These are phyloP conservation scores for Populus pruinosa DNA, from an alignment of 345 rosid genomes.

Conservation along the genomic window DNA sequence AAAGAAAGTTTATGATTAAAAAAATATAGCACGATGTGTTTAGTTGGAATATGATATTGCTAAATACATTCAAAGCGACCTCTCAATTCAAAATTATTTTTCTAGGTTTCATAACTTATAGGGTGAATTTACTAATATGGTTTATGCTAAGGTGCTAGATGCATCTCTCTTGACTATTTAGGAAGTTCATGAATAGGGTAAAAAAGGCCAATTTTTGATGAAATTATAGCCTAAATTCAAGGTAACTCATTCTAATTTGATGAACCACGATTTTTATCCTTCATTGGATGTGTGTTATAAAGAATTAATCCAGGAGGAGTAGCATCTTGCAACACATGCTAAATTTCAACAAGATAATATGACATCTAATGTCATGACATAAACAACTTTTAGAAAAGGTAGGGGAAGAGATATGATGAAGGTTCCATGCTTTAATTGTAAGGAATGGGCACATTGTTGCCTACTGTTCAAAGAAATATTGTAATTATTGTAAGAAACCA, in stretches of 20 bases:
- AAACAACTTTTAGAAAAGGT: neutral
- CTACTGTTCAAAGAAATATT: neutral
- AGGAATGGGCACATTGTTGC: neutral
- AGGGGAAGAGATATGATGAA: neutral
- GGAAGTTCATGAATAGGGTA: conserved; percentile 4
- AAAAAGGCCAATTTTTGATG: conserved; percentile 19
- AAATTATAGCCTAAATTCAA: conserved; percentile 2
- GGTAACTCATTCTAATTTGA: neutral
- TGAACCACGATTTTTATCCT: conserved; percentile 1
- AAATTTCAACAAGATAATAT: neutral
- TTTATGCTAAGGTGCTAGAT: neutral
- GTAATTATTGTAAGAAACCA: neutral
- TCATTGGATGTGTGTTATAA: neutral
- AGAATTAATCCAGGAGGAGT: neutral
- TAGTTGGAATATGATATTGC: conserved; percentile 13
- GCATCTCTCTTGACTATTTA: neutral
- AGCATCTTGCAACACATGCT: neutral
- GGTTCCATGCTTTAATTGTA: neutral
- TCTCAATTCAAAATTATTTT: neutral
- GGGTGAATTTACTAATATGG: neutral
- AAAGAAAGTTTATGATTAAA: conserved; percentile 2
- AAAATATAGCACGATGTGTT: neutral
- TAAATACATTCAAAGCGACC: neutral
- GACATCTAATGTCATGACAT: neutral
- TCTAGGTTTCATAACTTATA: conserved; percentile 4